A percentile compares a stretch with the other conserved stretches of the same genome.
These are phyloP conservation scores for Phytophthora foliorum DNA, from an alignment of 352 stramenopile genomes.

Conservation along the genomic window DNA sequence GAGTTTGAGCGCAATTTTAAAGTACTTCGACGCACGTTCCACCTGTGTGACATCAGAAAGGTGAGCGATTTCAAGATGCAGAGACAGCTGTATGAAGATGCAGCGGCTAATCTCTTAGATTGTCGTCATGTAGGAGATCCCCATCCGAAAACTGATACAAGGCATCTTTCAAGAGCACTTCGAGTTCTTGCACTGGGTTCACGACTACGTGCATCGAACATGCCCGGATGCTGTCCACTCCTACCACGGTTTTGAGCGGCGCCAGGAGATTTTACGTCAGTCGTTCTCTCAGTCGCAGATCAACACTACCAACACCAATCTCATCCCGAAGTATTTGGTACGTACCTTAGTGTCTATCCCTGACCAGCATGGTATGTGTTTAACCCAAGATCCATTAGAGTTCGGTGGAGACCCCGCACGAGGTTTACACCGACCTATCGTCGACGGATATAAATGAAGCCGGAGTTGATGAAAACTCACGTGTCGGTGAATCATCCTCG, in stretches of 20 bases:
- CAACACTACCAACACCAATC: conserved; percentile 61
- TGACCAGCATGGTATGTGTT: background rate
- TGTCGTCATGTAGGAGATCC: conserved; percentile 55
- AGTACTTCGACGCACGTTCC: conserved; percentile 63
- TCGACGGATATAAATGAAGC: conserved; percentile 7
- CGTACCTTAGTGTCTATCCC: background rate
- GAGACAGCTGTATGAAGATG: background rate
- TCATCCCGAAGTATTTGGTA: conserved; percentile 71
- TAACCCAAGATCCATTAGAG: conserved; percentile 28
- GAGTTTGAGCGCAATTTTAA: conserved; percentile 79
- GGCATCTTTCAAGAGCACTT: conserved; percentile 87
- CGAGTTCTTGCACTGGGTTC: conserved; percentile 85
- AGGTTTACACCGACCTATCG: conserved; percentile 25
- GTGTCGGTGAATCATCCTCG: background rate
- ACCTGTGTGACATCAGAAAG: conserved; percentile 73
- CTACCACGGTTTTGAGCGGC: conserved; percentile 65
- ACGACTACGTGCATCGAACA: conserved; percentile 83
- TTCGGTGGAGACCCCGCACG: conserved; percentile 39
- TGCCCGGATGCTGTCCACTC: conserved; percentile 66
- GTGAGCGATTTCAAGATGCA: conserved; percentile 25
- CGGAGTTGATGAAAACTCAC: background rate
- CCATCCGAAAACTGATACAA: conserved; percentile 68
- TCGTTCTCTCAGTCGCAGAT: conserved; percentile 39
- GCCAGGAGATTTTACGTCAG: conserved; percentile 53
- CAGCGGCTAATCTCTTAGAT: background rate